Conservation (phyloP, 1,139 yeast species). For the Nakaseomyces kungkrabaensis region DNA sequence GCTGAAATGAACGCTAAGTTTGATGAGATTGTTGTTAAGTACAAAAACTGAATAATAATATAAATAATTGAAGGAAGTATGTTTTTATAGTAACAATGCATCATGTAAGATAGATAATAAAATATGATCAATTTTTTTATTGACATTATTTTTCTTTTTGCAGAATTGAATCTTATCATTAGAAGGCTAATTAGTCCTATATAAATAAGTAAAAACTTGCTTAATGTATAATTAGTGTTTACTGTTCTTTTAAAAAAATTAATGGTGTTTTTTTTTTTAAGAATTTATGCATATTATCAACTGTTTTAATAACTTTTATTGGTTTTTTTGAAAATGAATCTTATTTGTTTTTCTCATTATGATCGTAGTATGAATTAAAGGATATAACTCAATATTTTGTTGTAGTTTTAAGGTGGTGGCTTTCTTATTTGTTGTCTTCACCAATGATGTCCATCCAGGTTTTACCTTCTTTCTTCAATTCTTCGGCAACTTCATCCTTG, state of each 20-base stretch:
- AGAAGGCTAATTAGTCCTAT: not conserved
- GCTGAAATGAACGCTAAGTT: slow-evolving; percentile 40
- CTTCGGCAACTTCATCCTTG: slow-evolving; percentile 61
- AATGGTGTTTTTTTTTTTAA: not conserved
- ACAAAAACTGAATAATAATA: slow-evolving; percentile 13
- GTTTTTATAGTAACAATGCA: not conserved
- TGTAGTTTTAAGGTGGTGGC: not conserved
- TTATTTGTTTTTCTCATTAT: not conserved
- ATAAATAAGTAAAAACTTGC: not conserved
- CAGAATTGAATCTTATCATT: slow-evolving; percentile 1
- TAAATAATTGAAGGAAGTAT: not conserved
- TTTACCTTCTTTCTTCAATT: slow-evolving; percentile 62
- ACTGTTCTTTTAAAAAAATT: not conserved
- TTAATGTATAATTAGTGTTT: not conserved
- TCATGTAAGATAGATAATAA: not conserved
- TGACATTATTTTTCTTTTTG: not conserved
- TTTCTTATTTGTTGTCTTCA: slow-evolving; percentile 33
- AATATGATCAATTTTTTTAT: not conserved
- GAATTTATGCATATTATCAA: not conserved
- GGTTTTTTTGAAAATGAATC: not conserved
- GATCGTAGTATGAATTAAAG: not conserved
- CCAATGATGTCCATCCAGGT: slow-evolving; percentile 78
- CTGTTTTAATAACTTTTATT: not conserved
- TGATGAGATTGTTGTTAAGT: slow-evolving; percentile 46
- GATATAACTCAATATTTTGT: no score